Percentiles rank a stretch among this genome's conserved stretches.
phyloP scores from a whole-genome alignment of 495 filamentous ascomycete genomes.

The Achaetomiella virescens region DNA sequence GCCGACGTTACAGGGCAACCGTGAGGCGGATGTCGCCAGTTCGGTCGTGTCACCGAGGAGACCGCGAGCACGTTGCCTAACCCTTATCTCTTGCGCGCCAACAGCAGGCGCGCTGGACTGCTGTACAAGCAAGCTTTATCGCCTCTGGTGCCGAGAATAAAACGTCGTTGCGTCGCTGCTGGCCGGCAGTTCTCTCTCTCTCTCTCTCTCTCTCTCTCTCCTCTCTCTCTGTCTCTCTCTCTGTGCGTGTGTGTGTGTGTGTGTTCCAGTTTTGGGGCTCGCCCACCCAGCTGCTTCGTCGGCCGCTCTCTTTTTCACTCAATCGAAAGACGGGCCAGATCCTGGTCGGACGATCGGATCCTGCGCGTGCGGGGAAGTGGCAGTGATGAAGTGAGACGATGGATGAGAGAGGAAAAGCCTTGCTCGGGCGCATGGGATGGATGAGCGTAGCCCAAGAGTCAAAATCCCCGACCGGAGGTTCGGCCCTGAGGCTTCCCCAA shows the following conservation, averaged over 20 bases:
- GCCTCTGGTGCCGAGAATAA: neutral
- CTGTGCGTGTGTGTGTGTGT: no score
- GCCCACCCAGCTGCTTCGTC: neutral
- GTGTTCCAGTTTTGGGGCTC: neutral
- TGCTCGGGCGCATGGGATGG: neutral
- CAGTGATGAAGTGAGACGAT: neutral
- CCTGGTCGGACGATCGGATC: neutral
- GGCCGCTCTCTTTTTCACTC: neutral
- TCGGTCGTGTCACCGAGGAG: neutral
- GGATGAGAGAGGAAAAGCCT: neutral
- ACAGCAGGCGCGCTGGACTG: neutral
- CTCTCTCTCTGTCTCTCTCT: neutral
- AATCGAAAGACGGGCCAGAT: neutral
- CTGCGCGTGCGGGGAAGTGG: neutral
- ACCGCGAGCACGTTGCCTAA: neutral
- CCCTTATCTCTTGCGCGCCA: neutral
- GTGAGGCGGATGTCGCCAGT: neutral
- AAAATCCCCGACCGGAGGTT: neutral
- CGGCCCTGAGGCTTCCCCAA: neutral
- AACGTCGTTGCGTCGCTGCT: neutral
- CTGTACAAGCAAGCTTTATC: neutral
- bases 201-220: neutral
- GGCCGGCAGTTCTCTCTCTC: neutral
- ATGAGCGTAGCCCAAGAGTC: neutral
- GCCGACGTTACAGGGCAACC: neutral